Conservation (phyloP, 768 basidiomycete genomes). For the Xerocomellus amylosporus region DNA sequence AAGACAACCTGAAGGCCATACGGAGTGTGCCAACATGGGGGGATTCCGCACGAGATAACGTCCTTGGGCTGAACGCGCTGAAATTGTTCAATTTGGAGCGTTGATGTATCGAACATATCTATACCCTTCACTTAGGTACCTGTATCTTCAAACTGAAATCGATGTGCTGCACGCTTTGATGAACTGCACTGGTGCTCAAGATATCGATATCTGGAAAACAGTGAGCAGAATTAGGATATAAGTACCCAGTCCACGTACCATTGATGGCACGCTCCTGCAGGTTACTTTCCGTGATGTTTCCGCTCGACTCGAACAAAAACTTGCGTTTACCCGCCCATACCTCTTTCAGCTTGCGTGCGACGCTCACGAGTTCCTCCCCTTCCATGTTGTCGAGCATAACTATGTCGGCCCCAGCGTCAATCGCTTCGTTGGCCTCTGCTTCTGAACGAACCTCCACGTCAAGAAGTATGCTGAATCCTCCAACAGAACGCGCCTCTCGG, state of each 20-base stretch:
- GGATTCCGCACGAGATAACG: conserved; percentile 58
- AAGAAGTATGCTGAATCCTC: conserved; percentile 87
- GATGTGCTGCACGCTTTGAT: conserved; percentile 90
- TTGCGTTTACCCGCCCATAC: conserved; percentile 79
- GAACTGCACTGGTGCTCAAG: conserved; percentile 84
- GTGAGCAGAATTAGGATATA: background rate
- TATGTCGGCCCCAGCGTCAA: conserved; percentile 91
- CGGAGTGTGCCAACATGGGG: conserved; percentile 36
- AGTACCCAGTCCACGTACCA: conserved; percentile 45
- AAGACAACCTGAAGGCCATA: conserved; percentile 83
- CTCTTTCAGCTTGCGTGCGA: conserved; percentile 68
- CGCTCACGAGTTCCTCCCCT: conserved; percentile 63
- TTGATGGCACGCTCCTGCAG: conserved; percentile 76
- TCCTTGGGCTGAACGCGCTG: conserved; percentile 72
- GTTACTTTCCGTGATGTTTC: conserved; percentile 90
- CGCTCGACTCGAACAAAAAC: conserved; percentile 91
- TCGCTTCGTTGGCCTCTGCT: conserved; percentile 94
- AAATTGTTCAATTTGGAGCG: conserved; percentile 55
- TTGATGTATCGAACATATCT: conserved; percentile 15
- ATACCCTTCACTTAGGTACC: conserved; percentile 42
- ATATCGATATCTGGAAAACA: conserved; percentile 80
- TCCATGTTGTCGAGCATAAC: conserved; percentile 96
- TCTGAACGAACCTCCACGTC: conserved; percentile 92
- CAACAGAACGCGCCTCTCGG: conserved; percentile 78
- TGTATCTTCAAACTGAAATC: conserved; percentile 98